Conservation (phyloP, 805 yeast species). For the Candida takata region DNA sequence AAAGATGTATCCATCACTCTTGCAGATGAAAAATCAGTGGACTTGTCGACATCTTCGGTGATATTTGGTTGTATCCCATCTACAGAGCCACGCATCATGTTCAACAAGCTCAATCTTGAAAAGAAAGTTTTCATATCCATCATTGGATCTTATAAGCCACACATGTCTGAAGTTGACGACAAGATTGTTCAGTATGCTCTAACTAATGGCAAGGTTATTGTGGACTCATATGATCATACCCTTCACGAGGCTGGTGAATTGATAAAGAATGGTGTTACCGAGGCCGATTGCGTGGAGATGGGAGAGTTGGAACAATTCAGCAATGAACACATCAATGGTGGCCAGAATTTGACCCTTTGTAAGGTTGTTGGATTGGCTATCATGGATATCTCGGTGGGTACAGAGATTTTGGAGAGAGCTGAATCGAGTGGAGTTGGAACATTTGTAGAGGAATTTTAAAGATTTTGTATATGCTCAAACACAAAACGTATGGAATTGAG, state of each 20-base stretch:
- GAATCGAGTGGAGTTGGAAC: slow-evolving; percentile 24
- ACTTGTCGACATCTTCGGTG: slow-evolving; percentile 35
- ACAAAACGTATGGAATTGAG: no score
- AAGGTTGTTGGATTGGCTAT: slow-evolving; percentile 59
- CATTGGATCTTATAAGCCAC: slow-evolving; percentile 64
- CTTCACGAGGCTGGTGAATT: slow-evolving; percentile 61
- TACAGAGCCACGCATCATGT: slow-evolving; percentile 38
- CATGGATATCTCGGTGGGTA: slow-evolving; percentile 55
- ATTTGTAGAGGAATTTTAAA: slow-evolving; percentile 17
- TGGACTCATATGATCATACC: slow-evolving; percentile 53
- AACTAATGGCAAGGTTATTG: slow-evolving; percentile 39
- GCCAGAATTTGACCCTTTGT: slow-evolving; percentile 33
- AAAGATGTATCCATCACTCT: slow-evolving; percentile 22
- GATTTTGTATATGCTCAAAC: no score
- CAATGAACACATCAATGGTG: slow-evolving; percentile 6
- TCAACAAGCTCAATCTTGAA: slow-evolving; percentile 24
- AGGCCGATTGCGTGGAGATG: slow-evolving; percentile 38
- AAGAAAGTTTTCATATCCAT: slow-evolving; percentile 41
- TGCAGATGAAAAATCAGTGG: slow-evolving; percentile 18
- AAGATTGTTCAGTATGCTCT: slow-evolving; percentile 31
- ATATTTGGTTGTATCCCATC: slow-evolving; percentile 59
- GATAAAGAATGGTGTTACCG: slow-evolving; percentile 36
- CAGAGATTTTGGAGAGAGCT: slow-evolving; percentile 30
- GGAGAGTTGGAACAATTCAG: slow-evolving; percentile 29
- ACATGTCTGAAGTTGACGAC: slow-evolving; percentile 55